phyloP scores from a whole-genome alignment of 257 asterid species.

The Ligustrum vulgare region DNA sequence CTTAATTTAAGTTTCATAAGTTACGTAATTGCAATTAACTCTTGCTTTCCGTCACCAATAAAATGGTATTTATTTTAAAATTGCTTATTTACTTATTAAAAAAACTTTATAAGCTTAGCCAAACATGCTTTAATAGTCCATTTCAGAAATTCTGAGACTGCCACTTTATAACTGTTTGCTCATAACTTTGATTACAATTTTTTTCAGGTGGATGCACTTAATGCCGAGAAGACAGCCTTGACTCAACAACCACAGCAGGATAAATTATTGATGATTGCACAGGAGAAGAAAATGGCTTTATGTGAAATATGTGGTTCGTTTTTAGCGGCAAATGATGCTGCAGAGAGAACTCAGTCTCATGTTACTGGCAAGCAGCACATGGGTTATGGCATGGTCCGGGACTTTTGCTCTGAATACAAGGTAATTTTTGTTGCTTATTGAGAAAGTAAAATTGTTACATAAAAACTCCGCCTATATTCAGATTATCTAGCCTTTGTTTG shows the following conservation, averaged over 20 bases:
- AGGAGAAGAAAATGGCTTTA: conserved; percentile 96
- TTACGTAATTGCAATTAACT: background rate
- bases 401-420: conserved; percentile 68
- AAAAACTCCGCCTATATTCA: background rate
- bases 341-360: conserved; percentile 96
- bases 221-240: conserved; percentile 69
- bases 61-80: too few species aligned
- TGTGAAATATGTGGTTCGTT: conserved; percentile 98
- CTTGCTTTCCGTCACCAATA: background rate
- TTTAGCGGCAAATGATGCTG: conserved; percentile 95
- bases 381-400: conserved; percentile 95
- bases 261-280: conserved; percentile 74
- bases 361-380: conserved; percentile 96
- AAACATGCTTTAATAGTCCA: background rate
- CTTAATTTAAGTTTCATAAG: background rate
- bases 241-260: conserved; percentile 80
- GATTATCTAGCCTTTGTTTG: too few species aligned
- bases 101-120: background rate
- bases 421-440: conserved; percentile 19
- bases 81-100: background rate
- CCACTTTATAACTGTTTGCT: background rate
- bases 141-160: background rate
- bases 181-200: background rate
- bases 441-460: background rate
- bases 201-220: conserved; percentile 84